Evolutionary conservation across 1,284 basidiomycete species (phyloP), one percentile per base, ranked within the genome.

Genomic region (Leccinum fuscescens): DNA sequence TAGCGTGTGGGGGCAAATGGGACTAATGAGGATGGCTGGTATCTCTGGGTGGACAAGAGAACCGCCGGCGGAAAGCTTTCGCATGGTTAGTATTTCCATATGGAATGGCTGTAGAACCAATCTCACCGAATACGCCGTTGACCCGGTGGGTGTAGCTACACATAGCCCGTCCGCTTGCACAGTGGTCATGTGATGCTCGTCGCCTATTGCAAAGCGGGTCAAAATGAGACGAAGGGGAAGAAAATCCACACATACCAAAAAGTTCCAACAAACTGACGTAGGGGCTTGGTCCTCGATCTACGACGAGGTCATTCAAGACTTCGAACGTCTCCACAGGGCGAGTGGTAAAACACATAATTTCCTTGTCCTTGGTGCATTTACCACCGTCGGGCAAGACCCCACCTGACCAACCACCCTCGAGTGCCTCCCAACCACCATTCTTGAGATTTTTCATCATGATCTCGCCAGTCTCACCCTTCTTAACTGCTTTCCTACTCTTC

Each of bases 161-260:
- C 93, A 96, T 27, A 99, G 79, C 3, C 97, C 97, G 72, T 99
- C 97, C 0, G 96, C 97, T 77, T 99, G 97, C 1, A 98, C 97
- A 0, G 97, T 99, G 1, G 97, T 99, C 84, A 99, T 89, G 78
- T 99, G 97, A 74, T 98, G 94, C 68, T 99, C 96, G 71, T 99
- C 97, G 62, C 94, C 95, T 97, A 29, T 59, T 58, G 31, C 33
- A 53, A 55, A 50, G 6, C n/a, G 39, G 52, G 69, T 60, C 56
- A 66, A 53, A 4, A 31, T 24, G 2, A 55, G 52, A 39, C 29
- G 44, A 31, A 8, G 6, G 27, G 62, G 35, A 56, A 54, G 50
- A 39, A 2, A 9, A 14, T 31, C 2, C 27, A 61, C 12, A 79
- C 88, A 69, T 69, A 94, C 96, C 96, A 70, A 99, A 99, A 14